Evolutionary conservation across 495 filamentous ascomycete species (phyloP).

Genomic region (Aspergillus nidulans): DNA sequence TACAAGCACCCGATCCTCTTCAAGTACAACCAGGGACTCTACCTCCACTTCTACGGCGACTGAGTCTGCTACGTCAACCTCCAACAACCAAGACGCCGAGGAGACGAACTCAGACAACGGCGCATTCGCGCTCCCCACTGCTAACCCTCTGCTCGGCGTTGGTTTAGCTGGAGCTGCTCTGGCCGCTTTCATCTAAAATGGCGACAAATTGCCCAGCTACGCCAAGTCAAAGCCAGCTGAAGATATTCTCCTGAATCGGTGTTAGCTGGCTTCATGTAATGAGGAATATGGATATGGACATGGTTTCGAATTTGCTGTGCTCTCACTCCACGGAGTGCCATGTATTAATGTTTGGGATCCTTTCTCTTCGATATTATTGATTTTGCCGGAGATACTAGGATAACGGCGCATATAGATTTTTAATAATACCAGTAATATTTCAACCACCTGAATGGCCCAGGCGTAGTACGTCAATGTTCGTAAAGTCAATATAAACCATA

Average conservation of each 20-base stretch:
- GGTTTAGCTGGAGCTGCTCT: constrained; percentile 42
- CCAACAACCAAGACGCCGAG: constrained; percentile 22
- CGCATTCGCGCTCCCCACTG: constrained; percentile 33
- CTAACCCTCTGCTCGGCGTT: constrained; percentile 32
- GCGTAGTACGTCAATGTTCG: too few relatives aligned
- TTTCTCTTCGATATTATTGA: constrained; percentile 13
- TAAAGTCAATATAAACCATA: too few relatives aligned
- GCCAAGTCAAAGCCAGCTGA: not conserved
- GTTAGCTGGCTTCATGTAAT: constrained; percentile 12
- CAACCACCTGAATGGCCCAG: too few relatives aligned
- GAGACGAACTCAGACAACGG: constrained; percentile 20
- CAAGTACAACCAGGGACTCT: not conserved
- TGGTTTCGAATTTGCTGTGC: constrained; percentile 2
- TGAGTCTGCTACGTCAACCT: not conserved
- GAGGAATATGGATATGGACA: constrained; percentile 29
- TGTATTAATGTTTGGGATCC: constrained; percentile 17
- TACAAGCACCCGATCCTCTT: not conserved
- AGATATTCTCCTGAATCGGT: not conserved
- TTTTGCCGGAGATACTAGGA: constrained; percentile 19
- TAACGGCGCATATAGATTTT: constrained; percentile 21
- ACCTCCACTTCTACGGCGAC: not conserved
- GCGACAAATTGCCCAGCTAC: not conserved
- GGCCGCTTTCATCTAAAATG: constrained; percentile 43
- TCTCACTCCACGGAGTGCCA: constrained; percentile 7
- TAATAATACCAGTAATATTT: not conserved